Base-by-base conservation (phyloP, 1,284 basidiomycete genomes). In the Blastosporella zonata region DNA sequence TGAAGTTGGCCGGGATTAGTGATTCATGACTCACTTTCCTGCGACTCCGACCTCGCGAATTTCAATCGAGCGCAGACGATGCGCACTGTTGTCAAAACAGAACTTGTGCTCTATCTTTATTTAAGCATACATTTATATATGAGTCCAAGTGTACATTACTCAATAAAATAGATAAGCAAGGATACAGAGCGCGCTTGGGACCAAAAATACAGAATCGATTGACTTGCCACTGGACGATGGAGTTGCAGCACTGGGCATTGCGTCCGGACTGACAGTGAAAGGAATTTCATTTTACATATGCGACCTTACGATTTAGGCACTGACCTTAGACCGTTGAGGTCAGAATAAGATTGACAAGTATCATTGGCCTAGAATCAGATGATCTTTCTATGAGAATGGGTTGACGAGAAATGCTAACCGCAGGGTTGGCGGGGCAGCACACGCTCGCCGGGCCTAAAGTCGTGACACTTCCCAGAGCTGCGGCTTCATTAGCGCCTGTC, bases 331-430 rank as follows among this genome's bases (percentile, higher is more conserved):
- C 81, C 81, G 59, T 81, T 79, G 40, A 72, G 63, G 56, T 87
- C 84, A 35, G 87, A 89, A 62, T 75, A 89, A 0, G 87, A 89
- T 13, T 83, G 76, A 58, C 87, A 90, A 38, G 79, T 79, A 46
- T 78, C 67, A 52, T 78, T 78, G 20, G 65, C 46, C 56, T 66
- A 31, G 13, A 7, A 31, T 31, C 13, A 10, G 6, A 31, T 3
- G 29, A n/a, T 9, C 29, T 7, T 9, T 9, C 25, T 27, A n/a
- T 13, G 29, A 10, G 13, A 18, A 15, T 21, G 9, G 13, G 37
- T 23, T 20, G 27, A n/a, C 33, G 3, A 40, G 46, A 18, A 18
- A 40, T 5, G 67, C 72, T 44, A 54, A 85, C 84, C 27, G 72
- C 75, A 15, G 85, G 83, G 54, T 87, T 65, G 6, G 75, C 74